Evolutionary conservation across 2,329 filamentous ascomycete species (phyloP), one percentile per base, ranked within the genome.

Genomic region (Claviceps cyperi): DNA sequence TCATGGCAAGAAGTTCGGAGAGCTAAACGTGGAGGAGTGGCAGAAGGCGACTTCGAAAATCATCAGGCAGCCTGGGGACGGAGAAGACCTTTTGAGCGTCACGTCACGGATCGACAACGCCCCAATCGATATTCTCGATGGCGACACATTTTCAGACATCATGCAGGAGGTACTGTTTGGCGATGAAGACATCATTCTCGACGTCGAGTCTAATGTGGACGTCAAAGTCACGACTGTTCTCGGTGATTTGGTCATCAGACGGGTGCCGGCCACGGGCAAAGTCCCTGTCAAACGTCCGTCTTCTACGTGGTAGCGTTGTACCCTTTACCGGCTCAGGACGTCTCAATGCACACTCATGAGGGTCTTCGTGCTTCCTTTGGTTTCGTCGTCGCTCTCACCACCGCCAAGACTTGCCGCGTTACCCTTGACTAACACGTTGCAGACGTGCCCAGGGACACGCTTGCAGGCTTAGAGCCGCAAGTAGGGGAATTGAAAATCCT

Each of bases 201-300:
- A 80, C 48, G 80, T 97, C 55, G 76, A 84, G 58, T 89, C 91
- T 21, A 73, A 77, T 43, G 88, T 97, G 51, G 87, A 94, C 65
- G 85, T 90, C 55, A 80, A 86, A 60, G 78, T 96, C 48, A 74
- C 81, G 52, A 96, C 90, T 32, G 82, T 84, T 24, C 73, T 98
- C 55, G 92, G 92, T 46, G 73, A 83, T 57, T 78, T 97, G 60
- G 76, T 84, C 49, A 72, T 97, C 59, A 87, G 86, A 65, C 81
- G 84, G 57, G 84, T 98, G 60, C 91, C 91, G 46, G 88, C 80
- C 65, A 76, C 89, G 71, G 90, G 92, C 58, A 78, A 83, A 61
- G 82, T 98, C 62, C 86, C 86, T 68, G 80, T 97, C 72, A 94
- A 94, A 78, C 86, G 89, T 95, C 83, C 81, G 90, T 87, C 74